Percentiles rank a stretch among this genome's conserved stretches.
phyloP scores from a whole-genome alignment of 176 grass and related monocot genomes.

The Oryza australiensis region DNA sequence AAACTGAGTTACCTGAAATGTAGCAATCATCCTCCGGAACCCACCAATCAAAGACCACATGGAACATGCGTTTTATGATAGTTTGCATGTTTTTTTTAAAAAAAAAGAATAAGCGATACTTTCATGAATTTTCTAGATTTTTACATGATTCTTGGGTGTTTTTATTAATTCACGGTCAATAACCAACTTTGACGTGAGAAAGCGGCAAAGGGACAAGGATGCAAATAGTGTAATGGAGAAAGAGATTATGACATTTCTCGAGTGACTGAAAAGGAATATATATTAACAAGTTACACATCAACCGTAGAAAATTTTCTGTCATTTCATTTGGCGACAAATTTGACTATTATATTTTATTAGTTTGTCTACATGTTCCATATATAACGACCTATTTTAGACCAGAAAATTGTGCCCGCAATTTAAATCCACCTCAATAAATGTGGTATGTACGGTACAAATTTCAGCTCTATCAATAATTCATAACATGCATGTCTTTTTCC shows the following conservation, averaged over 20 bases:
- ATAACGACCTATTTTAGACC: neutral
- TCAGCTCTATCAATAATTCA: neutral
- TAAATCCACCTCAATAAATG: neutral
- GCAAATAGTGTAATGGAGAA: neutral
- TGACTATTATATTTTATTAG: neutral
- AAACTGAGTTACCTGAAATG: too few species aligned
- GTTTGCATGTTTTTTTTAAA: too few species aligned
- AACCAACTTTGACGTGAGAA: neutral
- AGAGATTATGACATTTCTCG: neutral
- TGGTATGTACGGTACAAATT: neutral
- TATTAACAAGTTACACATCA: too few species aligned
- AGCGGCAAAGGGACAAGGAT: neutral
- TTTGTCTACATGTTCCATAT: too few species aligned
- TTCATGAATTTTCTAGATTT: neutral
- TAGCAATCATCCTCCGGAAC: too few species aligned
- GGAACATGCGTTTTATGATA: too few species aligned
- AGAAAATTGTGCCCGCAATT: neutral
- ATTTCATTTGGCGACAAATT: neutral
- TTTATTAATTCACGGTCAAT: neutral
- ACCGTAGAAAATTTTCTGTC: neutral
- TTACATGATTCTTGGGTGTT: neutral
- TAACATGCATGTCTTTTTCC: conserved; percentile 5
- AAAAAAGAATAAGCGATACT: neutral
- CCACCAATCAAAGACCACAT: too few species aligned
- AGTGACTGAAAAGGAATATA: neutral